Percentiles rank a stretch among this genome's conserved stretches.
These are phyloP conservation scores for Petunia axillaris DNA, from an alignment of 257 asterid genomes.

Conservation along the genomic window DNA sequence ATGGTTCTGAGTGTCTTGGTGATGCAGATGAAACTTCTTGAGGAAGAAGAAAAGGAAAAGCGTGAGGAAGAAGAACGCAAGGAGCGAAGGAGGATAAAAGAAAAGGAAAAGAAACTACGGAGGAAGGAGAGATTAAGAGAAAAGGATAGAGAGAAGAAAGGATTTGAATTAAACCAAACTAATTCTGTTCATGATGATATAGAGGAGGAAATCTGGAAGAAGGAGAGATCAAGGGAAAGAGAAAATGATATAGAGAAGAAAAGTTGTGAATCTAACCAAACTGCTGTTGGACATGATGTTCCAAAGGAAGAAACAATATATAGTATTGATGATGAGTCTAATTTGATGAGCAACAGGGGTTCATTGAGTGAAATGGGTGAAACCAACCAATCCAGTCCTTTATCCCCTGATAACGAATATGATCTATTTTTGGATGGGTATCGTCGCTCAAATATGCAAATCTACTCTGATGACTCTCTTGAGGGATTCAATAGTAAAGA, in stretches of 20 bases:
- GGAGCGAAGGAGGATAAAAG: conserved; percentile 84
- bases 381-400: conserved; percentile 49
- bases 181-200: conserved; percentile 26
- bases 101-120: conserved; percentile 87
- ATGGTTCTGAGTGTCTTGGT: conserved; percentile 32
- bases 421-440: conserved; percentile 55
- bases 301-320: conserved; percentile 46
- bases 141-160: conserved; percentile 64
- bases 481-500: conserved; percentile 54
- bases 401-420: conserved; percentile 58
- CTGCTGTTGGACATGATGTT: conserved; percentile 50
- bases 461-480: conserved; percentile 46
- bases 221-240: conserved; percentile 80
- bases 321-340: conserved; percentile 48
- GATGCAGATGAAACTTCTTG: conserved; percentile 86
- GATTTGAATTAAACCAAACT: conserved; percentile 46
- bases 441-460: conserved; percentile 47
- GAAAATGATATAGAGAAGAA: conserved; percentile 69
- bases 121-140: conserved; percentile 91
- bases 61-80: conserved; percentile 91
- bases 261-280: conserved; percentile 42
- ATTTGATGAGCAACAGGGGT: conserved; percentile 46
- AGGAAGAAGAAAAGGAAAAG: conserved; percentile 98
- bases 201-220: conserved; percentile 47
- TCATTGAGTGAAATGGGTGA: conserved; percentile 58